Evolutionary conservation across 2,329 filamentous ascomycete species (phyloP).

Genomic region (Clarireedia hainanense): DNA sequence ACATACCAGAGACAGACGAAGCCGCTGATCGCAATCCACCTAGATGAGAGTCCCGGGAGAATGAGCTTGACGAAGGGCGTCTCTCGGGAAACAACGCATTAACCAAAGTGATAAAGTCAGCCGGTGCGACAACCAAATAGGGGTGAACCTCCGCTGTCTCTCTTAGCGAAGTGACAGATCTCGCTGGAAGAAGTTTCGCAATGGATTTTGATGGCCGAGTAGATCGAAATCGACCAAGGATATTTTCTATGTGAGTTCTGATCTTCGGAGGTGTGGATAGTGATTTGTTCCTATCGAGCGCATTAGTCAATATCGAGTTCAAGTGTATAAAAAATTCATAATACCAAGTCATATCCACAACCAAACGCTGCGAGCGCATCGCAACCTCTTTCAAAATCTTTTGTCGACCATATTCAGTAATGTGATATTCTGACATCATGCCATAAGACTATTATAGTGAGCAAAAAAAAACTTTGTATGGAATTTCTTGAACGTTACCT

Average conservation of each 20-base stretch:
- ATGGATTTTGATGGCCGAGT: conserved; percentile 36
- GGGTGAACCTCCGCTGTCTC: conserved; percentile 74
- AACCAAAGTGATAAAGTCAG: conserved; percentile 72
- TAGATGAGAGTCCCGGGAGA: conserved; percentile 42
- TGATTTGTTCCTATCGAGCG: conserved; percentile 42
- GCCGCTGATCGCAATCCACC: conserved; percentile 57
- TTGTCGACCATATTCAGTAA: conserved; percentile 83
- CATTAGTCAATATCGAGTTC: conserved; percentile 3
- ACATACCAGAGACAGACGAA: conserved; percentile 62
- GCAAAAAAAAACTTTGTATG: neutral
- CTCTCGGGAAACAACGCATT: conserved; percentile 77
- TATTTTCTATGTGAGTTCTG: conserved; percentile 62
- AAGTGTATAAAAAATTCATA: conserved; percentile 10
- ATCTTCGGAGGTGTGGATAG: conserved; percentile 55
- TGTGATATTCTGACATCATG: conserved; percentile 82
- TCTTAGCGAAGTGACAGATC: conserved; percentile 62
- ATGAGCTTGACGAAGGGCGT: conserved; percentile 50
- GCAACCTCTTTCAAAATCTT: conserved; percentile 75
- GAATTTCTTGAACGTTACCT: conserved; percentile 44
- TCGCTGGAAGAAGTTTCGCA: conserved; percentile 58
- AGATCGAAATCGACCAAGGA: conserved; percentile 53
- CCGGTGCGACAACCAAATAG: conserved; percentile 70
- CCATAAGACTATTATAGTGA: conserved; percentile 40
- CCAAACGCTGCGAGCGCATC: conserved; percentile 69
- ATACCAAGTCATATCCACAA: conserved; percentile 64